Evolutionary conservation across 768 basidiomycete genomes (phyloP).

Genomic region (Leucocoprinus sp.): DNA sequence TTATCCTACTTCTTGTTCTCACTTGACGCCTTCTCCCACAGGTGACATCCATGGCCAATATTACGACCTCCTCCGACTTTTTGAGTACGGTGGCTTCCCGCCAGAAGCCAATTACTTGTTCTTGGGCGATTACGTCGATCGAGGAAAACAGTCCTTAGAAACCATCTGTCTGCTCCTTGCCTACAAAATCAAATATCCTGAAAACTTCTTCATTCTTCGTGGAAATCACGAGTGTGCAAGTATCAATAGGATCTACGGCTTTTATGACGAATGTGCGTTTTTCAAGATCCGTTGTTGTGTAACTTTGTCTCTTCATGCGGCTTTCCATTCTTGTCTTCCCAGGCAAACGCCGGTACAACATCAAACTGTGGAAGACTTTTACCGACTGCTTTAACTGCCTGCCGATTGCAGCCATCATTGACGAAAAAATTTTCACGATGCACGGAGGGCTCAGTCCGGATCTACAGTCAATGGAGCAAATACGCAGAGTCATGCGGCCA

Average conservation of each 20-base stretch:
- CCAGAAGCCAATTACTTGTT: constrained; percentile 99
- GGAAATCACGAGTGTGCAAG: constrained; percentile 99
- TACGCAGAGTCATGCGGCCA: constrained; percentile 96
- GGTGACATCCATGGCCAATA: constrained; percentile 99
- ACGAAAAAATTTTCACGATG: constrained; percentile 99
- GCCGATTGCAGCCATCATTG: constrained; percentile 98
- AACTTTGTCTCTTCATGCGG: constrained; percentile 4
- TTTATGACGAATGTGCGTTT: constrained; percentile 96
- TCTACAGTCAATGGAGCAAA: constrained; percentile 99
- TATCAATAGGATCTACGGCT: constrained; percentile 99
- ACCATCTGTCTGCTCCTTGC: constrained; percentile 98
- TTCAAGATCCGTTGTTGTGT: constrained; percentile 2
- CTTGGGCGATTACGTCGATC: constrained; percentile 98
- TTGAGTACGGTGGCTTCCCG: constrained; percentile 98
- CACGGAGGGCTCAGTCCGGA: constrained; percentile 97
- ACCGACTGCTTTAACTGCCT: constrained; percentile 99
- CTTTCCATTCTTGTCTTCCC: constrained; percentile 11
- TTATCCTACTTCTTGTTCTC: constrained; percentile 6
- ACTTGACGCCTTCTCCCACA: constrained; percentile 23
- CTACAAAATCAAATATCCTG: constrained; percentile 99
- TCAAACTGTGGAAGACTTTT: constrained; percentile 99
- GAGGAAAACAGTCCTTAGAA: constrained; percentile 97
- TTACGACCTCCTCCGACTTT: constrained; percentile 94
- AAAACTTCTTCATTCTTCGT: constrained; percentile 99
- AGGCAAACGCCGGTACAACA: constrained; percentile 99